Percentiles rank a stretch among this genome's conserved stretches.
phyloP scores from a whole-genome alignment of 2,329 filamentous ascomycete species.

The Curvularia sp. region DNA sequence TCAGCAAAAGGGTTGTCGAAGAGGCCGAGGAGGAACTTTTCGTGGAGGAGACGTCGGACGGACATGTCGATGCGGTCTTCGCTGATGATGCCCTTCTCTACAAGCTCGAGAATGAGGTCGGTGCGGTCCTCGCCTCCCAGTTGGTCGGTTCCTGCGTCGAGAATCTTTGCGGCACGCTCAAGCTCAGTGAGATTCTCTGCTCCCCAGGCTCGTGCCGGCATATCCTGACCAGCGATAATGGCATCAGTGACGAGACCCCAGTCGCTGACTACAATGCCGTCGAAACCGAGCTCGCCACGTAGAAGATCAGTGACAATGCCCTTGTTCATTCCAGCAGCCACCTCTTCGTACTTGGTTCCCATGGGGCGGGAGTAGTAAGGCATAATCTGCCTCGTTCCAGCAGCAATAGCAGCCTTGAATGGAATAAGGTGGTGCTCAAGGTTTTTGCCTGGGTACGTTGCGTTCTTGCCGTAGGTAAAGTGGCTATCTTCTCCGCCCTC shows the following conservation, averaged over 20 bases:
- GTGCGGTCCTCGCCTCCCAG: slow-evolving; percentile 59
- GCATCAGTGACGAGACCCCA: slow-evolving; percentile 61
- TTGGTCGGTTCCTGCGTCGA: slow-evolving; percentile 62
- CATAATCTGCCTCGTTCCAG: slow-evolving; percentile 61
- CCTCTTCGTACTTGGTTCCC: slow-evolving; percentile 55
- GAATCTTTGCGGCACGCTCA: slow-evolving; percentile 53
- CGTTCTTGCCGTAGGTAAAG: slow-evolving; percentile 60
- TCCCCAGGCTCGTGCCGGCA: slow-evolving; percentile 61
- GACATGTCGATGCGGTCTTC: slow-evolving; percentile 58
- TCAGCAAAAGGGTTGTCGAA: slow-evolving; percentile 62
- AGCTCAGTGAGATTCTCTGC: slow-evolving; percentile 55
- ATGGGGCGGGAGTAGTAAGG: slow-evolving; percentile 60
- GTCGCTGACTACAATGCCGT: slow-evolving; percentile 61
- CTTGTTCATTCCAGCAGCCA: slow-evolving; percentile 62
- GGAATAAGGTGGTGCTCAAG: slow-evolving; percentile 60
- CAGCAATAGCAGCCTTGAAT: slow-evolving; percentile 59
- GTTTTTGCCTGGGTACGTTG: slow-evolving; percentile 59
- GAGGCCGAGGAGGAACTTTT: slow-evolving; percentile 61
- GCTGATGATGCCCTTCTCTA: slow-evolving; percentile 51
- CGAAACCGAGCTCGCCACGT: slow-evolving; percentile 57
- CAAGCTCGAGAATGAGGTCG: slow-evolving; percentile 59
- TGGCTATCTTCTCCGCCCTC: slow-evolving; percentile 61
- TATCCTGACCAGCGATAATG: slow-evolving; percentile 52
- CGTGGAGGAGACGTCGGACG: slow-evolving; percentile 55
- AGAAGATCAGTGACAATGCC: slow-evolving; percentile 59